phyloP scores from a whole-genome alignment of 2,329 filamentous ascomycete genomes.

The Cladosporium sp. region DNA sequence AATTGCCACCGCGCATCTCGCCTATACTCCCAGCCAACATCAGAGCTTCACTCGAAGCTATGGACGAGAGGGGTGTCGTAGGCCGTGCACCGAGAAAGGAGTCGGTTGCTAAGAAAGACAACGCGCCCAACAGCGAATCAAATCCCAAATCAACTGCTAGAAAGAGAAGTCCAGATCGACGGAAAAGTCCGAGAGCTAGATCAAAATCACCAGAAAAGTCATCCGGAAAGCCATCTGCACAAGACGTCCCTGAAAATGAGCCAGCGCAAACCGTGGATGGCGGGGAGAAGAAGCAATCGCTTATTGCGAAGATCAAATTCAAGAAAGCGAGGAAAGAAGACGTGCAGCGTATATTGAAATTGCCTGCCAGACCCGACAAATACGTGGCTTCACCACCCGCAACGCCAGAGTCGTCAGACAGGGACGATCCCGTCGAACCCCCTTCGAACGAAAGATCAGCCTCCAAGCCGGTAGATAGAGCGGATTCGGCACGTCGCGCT shows the following conservation, averaged over 20 bases:
- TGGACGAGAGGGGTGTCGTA: not conserved
- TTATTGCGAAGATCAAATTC: slow-evolving; percentile 27
- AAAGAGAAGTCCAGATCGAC: not conserved
- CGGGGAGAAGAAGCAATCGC: not conserved
- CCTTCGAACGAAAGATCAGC: slow-evolving; percentile 15
- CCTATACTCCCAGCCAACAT: slow-evolving; percentile 55
- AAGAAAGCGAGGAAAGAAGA: slow-evolving; percentile 23
- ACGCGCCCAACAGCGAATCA: not conserved
- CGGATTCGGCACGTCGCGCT: not conserved
- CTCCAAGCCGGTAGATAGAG: slow-evolving; percentile 15
- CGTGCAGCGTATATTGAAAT: slow-evolving; percentile 28
- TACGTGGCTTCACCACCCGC: slow-evolving; percentile 5
- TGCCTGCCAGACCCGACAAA: slow-evolving; percentile 22
- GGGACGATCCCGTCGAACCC: slow-evolving; percentile 11
- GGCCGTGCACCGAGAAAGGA: not conserved
- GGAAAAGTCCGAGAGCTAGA: not conserved
- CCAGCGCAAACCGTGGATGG: not conserved
- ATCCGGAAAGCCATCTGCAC: not conserved
- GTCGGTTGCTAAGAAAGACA: not conserved
- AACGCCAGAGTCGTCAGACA: slow-evolving; percentile 5
- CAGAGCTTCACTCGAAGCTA: slow-evolving; percentile 47
- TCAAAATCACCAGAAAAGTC: not conserved
- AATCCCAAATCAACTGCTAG: not conserved
- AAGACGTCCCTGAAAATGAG: not conserved
- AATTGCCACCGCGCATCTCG: slow-evolving; percentile 53